These are phyloP conservation scores for Populus simonii DNA, from an alignment of 345 rosid genomes.

Conservation along the genomic window DNA sequence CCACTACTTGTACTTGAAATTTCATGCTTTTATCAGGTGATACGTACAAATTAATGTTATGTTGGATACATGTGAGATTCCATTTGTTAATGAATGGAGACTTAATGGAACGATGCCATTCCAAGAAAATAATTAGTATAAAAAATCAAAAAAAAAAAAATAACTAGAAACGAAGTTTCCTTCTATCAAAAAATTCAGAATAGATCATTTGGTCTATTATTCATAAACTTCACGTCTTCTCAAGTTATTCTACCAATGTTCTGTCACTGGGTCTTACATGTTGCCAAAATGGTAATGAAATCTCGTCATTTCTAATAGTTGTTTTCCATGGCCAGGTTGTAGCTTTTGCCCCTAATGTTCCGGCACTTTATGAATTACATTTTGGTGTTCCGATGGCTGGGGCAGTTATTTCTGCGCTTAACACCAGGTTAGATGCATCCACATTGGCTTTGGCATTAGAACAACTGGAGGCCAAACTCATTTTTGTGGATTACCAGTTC, in stretches of 20 bases:
- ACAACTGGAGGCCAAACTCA: conserved; percentile 32
- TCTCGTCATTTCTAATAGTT: background rate
- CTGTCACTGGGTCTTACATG: background rate
- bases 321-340: conserved; percentile 37
- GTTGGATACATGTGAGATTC: background rate
- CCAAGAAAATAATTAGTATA: no score
- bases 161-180: no score
- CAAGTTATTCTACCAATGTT: no score
- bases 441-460: conserved; percentile 27
- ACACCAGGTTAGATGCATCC: conserved; percentile 34
- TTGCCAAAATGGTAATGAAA: background rate
- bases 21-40: no score
- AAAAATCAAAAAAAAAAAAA: no score
- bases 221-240: no score
- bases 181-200: no score
- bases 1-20: no score
- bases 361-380: conserved; percentile 54
- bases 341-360: conserved; percentile 56
- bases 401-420: conserved; percentile 44
- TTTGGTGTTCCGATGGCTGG: conserved; percentile 67
- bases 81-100: background rate
- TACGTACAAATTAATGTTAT: background rate
- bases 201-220: no score
- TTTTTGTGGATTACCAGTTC: conserved; percentile 44
- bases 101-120: background rate